These are phyloP conservation scores for Tricholomella constricta DNA, from an alignment of 768 basidiomycete genomes.

Conservation along the genomic window DNA sequence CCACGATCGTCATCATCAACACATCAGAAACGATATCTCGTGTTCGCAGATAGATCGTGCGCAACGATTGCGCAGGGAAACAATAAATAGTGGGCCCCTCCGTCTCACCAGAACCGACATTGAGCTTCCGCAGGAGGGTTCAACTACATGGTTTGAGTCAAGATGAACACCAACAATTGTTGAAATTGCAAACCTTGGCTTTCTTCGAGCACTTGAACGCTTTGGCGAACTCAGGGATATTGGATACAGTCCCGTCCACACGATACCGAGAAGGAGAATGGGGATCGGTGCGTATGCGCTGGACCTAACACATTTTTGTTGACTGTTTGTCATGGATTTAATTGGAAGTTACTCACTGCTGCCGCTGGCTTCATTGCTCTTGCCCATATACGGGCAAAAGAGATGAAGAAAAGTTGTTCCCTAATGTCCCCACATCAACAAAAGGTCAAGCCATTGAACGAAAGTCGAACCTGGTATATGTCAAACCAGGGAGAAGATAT, in stretches of 20 bases:
- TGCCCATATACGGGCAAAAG: constrained; percentile 89
- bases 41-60: constrained; percentile 6
- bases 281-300: constrained; percentile 83
- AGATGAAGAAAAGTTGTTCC: constrained; percentile 94
- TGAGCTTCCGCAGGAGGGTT: constrained; percentile 81
- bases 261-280: constrained; percentile 83
- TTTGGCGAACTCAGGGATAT: constrained; percentile 85
- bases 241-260: constrained; percentile 83
- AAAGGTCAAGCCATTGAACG: neutral
- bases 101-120: constrained; percentile 77
- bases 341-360: constrained; percentile 49
- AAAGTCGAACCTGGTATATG: constrained; percentile 60
- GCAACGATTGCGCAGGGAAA: neutral
- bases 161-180: neutral
- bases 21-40: constrained; percentile 7
- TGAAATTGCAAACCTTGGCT: constrained; percentile 60
- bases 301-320: constrained; percentile 46
- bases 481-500: constrained; percentile 79
- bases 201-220: constrained; percentile 82
- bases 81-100: constrained; percentile 13
- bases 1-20: neutral
- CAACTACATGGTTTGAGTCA: constrained; percentile 48
- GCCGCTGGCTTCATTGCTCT: constrained; percentile 77
- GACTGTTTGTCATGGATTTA: neutral
- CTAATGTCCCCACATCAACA: constrained; percentile 35